Percentiles rank a stretch among this genome's conserved stretches.
These are phyloP conservation scores for Kazachstania taianensis DNA, from an alignment of 805 yeast genomes.

Conservation along the genomic window DNA sequence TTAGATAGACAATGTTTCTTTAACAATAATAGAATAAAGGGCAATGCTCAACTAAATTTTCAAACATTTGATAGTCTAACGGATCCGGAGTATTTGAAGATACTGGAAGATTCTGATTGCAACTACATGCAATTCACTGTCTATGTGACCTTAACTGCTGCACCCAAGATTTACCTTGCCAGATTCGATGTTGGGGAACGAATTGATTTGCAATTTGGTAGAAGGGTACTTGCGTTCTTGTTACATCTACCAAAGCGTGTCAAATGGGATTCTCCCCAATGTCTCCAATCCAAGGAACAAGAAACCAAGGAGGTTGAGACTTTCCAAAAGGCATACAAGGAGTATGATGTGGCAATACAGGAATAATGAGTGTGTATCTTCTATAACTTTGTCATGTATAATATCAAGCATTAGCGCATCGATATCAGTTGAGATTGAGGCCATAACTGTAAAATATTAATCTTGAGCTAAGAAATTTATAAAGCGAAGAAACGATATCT, in stretches of 20 bases:
- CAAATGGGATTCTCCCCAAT: constrained; percentile 57
- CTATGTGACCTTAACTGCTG: constrained; percentile 23
- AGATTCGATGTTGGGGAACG: constrained; percentile 27
- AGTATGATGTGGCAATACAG: constrained; percentile 55
- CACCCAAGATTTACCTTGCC: constrained; percentile 27
- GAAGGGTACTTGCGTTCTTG: constrained; percentile 63
- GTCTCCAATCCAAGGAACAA: constrained; percentile 51
- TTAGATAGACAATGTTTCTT: constrained; percentile 35
- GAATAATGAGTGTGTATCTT: too few relatives aligned
- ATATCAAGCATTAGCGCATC: too few relatives aligned
- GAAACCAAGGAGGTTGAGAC: constrained; percentile 54
- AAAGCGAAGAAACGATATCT: too few relatives aligned
- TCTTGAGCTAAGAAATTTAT: too few relatives aligned
- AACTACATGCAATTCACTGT: constrained; percentile 30
- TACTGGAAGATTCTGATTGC: constrained; percentile 21
- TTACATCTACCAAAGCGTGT: constrained; percentile 50
- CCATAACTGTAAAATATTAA: too few relatives aligned
- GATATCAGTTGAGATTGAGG: too few relatives aligned
- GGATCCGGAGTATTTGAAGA: constrained; percentile 21
- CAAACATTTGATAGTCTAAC: constrained; percentile 20
- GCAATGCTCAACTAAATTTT: constrained; percentile 38
- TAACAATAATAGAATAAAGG: constrained; percentile 40
- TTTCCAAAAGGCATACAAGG: constrained; percentile 47
- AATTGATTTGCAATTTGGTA: constrained; percentile 74
- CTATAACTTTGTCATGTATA: too few relatives aligned